phyloP scores from a whole-genome alignment of 345 rosid species.

The Gossypium longicalyx region DNA sequence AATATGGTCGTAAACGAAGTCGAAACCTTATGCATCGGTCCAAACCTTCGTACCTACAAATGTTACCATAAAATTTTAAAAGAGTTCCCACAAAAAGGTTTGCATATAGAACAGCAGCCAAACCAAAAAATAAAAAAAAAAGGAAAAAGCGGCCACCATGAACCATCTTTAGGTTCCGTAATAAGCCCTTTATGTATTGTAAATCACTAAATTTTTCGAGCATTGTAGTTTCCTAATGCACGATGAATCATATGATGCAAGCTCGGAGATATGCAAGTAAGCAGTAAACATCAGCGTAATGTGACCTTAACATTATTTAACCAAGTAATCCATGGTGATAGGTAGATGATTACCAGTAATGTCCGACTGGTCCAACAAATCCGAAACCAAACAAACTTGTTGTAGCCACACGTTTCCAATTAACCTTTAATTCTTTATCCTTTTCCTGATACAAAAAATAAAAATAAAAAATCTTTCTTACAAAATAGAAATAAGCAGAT shows the following conservation, averaged over 20 bases:
- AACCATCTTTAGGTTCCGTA: background rate
- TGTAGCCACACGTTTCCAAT: slow-evolving; percentile 37
- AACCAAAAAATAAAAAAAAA: background rate
- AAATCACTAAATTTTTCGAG: background rate
- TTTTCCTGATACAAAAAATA: slow-evolving; percentile 17
- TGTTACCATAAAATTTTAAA: background rate
- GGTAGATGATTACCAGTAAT: slow-evolving; percentile 25
- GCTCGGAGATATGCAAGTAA: background rate
- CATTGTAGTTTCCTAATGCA: background rate
- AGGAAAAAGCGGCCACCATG: background rate
- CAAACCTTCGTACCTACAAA: background rate
- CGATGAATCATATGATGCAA: background rate
- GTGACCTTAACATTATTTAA: background rate
- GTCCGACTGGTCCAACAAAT: slow-evolving; percentile 44
- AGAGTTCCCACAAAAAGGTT: background rate
- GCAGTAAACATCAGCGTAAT: background rate
- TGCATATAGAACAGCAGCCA: background rate
- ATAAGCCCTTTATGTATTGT: background rate
- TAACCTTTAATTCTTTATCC: slow-evolving; percentile 19
- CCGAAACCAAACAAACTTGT: slow-evolving; percentile 41
- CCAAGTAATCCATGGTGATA: background rate
- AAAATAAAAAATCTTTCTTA: background rate
- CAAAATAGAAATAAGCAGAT: background rate
- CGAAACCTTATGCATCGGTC: background rate
- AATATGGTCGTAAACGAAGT: background rate